A percentile compares a stretch with the other conserved stretches of the same genome.
Evolutionary conservation across 805 yeast species (phyloP).

Genomic region (Candida dajiaensis): DNA sequence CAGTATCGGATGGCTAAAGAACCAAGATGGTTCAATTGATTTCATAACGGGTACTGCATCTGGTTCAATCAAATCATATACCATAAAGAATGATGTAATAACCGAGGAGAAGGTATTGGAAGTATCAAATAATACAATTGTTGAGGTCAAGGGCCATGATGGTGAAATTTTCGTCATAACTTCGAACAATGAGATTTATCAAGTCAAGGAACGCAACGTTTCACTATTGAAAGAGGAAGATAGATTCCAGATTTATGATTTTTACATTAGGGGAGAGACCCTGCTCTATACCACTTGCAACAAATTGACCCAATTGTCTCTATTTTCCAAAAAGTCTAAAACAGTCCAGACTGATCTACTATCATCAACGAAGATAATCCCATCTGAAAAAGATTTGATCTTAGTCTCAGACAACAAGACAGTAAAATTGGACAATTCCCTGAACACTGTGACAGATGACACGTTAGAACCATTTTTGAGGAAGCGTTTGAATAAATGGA

Average conservation of each 20-base stretch:
- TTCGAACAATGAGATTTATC: constrained; percentile 16
- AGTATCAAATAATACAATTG: constrained; percentile 11
- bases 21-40: background rate
- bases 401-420: constrained; percentile 10
- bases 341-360: constrained; percentile 5
- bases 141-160: constrained; percentile 5
- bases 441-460: constrained; percentile 5
- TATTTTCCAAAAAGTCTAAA: background rate
- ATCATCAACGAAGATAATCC: constrained; percentile 10
- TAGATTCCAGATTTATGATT: constrained; percentile 18
- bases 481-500: constrained; percentile 17
- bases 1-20: constrained; percentile 16
- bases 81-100: background rate
- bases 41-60: constrained; percentile 17
- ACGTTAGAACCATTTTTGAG: constrained; percentile 9
- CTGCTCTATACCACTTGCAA: constrained; percentile 9
- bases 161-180: constrained; percentile 9
- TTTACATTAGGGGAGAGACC: background rate
- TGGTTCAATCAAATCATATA: constrained; percentile 10
- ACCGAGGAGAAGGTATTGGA: background rate
- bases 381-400: background rate
- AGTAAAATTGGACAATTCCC: constrained; percentile 1
- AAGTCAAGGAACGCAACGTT: constrained; percentile 1
- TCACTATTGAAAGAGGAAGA: constrained; percentile 5
- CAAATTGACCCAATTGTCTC: constrained; percentile 7